Conservation (phyloP, 75 land plant genomes). For the Isoetes taiwanensis region DNA sequence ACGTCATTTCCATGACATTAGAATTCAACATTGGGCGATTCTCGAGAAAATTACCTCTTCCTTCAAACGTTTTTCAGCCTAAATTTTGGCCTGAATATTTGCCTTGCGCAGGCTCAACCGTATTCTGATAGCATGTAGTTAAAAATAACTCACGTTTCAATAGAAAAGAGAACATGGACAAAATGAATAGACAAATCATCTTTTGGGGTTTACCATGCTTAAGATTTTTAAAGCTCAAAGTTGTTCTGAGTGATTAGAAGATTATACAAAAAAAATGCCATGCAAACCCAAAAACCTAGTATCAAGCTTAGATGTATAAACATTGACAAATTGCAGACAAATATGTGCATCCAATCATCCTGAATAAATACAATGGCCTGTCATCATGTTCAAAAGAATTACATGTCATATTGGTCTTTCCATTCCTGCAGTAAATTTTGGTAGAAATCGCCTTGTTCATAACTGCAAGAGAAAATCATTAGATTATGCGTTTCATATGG, state of each 20-base stretch:
- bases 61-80: constrained; percentile 23
- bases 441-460: constrained; percentile 14
- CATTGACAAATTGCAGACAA: background rate
- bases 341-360: background rate
- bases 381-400: constrained; percentile 6
- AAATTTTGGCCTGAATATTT: constrained; percentile 20
- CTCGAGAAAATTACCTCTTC: constrained; percentile 25
- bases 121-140: constrained; percentile 11
- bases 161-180: background rate
- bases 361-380: background rate
- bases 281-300: background rate
- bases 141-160: background rate
- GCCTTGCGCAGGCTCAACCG: constrained; percentile 19
- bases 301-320: background rate
- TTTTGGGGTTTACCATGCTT: background rate
- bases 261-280: background rate
- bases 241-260: no score
- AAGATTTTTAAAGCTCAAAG: no score
- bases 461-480: constrained; percentile 11
- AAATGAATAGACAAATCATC: background rate
- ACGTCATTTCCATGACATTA: no score
- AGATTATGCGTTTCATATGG: no score
- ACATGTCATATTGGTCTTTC: constrained; percentile 24
- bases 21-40: no score
- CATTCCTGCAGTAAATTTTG: constrained; percentile 12